A percentile compares a stretch with the other conserved stretches of the same genome.
Conservation (phyloP, 352 stramenopile genomes). For the Phytophthora chlamydospora region DNA sequence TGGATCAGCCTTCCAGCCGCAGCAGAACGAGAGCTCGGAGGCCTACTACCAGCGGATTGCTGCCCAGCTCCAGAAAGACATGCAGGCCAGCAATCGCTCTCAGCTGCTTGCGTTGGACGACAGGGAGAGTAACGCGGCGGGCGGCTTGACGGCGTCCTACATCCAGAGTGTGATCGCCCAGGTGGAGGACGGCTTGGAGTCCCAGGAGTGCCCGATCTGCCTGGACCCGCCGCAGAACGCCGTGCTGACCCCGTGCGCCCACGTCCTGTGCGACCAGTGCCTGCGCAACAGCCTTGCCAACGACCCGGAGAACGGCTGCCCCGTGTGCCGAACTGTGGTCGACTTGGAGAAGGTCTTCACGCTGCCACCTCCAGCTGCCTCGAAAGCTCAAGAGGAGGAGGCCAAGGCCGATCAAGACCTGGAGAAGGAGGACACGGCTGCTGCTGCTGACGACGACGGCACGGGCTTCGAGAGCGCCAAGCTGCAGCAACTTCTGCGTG, state of each 20-base stretch:
- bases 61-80: slow-evolving; percentile 54
- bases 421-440: background rate
- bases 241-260: slow-evolving; percentile 86
- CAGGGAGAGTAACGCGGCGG: slow-evolving; percentile 6
- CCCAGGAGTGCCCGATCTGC: slow-evolving; percentile 88
- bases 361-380: slow-evolving; percentile 32
- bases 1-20: slow-evolving; percentile 50
- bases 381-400: slow-evolving; percentile 16
- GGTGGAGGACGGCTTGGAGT: slow-evolving; percentile 77
- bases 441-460: slow-evolving; percentile 15
- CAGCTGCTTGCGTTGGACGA: slow-evolving; percentile 11
- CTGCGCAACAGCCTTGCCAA: slow-evolving; percentile 63
- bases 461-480: slow-evolving; percentile 73
- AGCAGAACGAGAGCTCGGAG: slow-evolving; percentile 56
- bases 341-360: slow-evolving; percentile 67
- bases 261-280: slow-evolving; percentile 86
- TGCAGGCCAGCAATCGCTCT: slow-evolving; percentile 38
- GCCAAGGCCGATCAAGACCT: background rate
- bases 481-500: slow-evolving; percentile 63
- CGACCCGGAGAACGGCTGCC: slow-evolving; percentile 72
- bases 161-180: slow-evolving; percentile 80
- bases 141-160: slow-evolving; percentile 56
- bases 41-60: slow-evolving; percentile 71
- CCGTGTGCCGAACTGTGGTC: slow-evolving; percentile 75
- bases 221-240: slow-evolving; percentile 69